Percentiles rank a stretch among this genome's conserved stretches.
Conservation (phyloP, 2,329 filamentous ascomycete genomes). For the Hypoxylon sp. region DNA sequence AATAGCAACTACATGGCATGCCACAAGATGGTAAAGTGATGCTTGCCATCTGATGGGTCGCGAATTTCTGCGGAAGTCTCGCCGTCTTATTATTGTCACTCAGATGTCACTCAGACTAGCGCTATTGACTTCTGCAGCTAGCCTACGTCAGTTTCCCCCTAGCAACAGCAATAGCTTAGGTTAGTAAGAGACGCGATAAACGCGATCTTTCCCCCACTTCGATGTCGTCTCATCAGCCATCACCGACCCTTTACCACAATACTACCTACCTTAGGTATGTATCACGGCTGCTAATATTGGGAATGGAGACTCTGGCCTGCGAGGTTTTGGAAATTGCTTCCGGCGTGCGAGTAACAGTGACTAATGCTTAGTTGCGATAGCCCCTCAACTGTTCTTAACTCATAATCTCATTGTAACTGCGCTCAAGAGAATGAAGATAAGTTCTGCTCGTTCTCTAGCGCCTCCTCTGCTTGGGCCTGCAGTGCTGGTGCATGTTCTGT, state of each 20-base stretch:
- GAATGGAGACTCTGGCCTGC: not conserved
- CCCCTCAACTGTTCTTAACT: not conserved
- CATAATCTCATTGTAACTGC: constrained; percentile 9
- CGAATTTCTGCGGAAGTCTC: constrained; percentile 15
- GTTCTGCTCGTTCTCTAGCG: constrained; percentile 58
- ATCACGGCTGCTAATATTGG: constrained; percentile 1
- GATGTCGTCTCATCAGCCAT: constrained; percentile 11
- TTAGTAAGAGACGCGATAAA: constrained; percentile 37
- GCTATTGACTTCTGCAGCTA: constrained; percentile 13
- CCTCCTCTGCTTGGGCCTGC: constrained; percentile 69
- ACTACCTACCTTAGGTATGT: no score
- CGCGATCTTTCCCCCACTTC: constrained; percentile 31
- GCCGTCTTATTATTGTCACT: not conserved
- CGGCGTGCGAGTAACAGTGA: not conserved
- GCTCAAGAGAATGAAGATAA: constrained; percentile 35
- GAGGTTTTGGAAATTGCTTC: not conserved
- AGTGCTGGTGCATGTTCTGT: constrained; percentile 78
- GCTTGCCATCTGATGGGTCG: constrained; percentile 8
- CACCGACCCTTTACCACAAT: constrained; percentile 7
- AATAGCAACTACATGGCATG: constrained; percentile 1
- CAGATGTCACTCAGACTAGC: not conserved
- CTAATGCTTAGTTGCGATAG: not conserved
- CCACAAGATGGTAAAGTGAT: not conserved
- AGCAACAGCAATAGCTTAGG: no score
- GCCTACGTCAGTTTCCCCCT: constrained; percentile 25